These are phyloP conservation scores for Plasmodium inui DNA, from an alignment of 169 alveolate genomes.

Conservation along the genomic window DNA sequence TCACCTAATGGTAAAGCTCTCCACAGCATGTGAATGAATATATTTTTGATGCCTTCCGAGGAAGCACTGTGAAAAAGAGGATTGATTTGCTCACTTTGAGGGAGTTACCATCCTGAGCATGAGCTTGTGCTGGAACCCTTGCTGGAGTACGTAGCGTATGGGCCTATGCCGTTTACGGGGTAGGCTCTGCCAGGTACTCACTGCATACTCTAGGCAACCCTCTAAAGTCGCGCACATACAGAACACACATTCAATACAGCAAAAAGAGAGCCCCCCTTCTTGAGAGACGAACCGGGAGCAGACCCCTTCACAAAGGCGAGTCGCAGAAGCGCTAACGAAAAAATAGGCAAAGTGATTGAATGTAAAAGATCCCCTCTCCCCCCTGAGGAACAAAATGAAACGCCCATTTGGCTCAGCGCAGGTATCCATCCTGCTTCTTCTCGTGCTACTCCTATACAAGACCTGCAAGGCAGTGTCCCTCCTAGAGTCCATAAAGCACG, in stretches of 20 bases:
- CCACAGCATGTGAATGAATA: not conserved
- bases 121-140: not conserved
- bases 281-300: not conserved
- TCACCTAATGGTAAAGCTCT: not conserved
- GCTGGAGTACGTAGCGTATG: not conserved
- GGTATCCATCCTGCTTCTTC: not conserved
- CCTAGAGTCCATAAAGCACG: conserved; percentile 85
- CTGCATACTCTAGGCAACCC: not conserved
- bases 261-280: not conserved
- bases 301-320: not conserved
- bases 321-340: not conserved
- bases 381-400: not conserved
- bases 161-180: not conserved
- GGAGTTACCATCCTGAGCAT: not conserved
- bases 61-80: not conserved
- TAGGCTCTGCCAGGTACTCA: not conserved
- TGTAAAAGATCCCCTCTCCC: not conserved
- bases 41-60: not conserved
- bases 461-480: conserved; percentile 24
- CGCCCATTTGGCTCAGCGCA: conserved; percentile 1
- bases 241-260: not conserved
- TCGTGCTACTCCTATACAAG: conserved; percentile 11
- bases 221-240: not conserved
- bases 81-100: not conserved
- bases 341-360: not conserved